Percentiles rank a stretch among this genome's conserved stretches.
These are phyloP conservation scores for Ganoderma leucocontextum DNA, from an alignment of 1,284 basidiomycete species.

Conservation along the genomic window DNA sequence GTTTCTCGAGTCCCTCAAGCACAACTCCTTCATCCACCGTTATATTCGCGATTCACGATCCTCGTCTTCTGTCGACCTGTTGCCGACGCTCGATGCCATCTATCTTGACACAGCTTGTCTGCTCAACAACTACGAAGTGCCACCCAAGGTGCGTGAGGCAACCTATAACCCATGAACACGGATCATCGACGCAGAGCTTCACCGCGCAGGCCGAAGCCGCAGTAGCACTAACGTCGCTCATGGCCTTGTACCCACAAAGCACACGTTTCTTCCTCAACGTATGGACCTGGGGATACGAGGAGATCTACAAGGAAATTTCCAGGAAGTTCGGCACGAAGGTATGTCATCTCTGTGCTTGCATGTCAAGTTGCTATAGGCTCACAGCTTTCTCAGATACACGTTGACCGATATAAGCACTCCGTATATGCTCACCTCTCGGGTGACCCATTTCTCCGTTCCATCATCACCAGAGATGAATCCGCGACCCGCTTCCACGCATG, in stretches of 20 bases:
- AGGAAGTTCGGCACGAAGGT: slow-evolving; percentile 71
- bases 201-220: slow-evolving; percentile 67
- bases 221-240: slow-evolving; percentile 70
- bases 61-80: slow-evolving; percentile 20
- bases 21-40: slow-evolving; percentile 75
- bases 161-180: too few species aligned
- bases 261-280: slow-evolving; percentile 88
- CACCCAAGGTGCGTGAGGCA: slow-evolving; percentile 66
- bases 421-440: slow-evolving; percentile 67
- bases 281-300: slow-evolving; percentile 96
- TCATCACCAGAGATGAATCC: slow-evolving; percentile 68
- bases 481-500: slow-evolving; percentile 91
- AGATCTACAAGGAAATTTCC: slow-evolving; percentile 80
- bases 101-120: slow-evolving; percentile 87
- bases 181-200: background rate
- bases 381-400: slow-evolving; percentile 69
- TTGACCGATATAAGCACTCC: slow-evolving; percentile 86
- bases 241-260: slow-evolving; percentile 69
- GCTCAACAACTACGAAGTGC: slow-evolving; percentile 67
- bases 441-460: slow-evolving; percentile 67
- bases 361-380: background rate
- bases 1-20: slow-evolving; percentile 73
- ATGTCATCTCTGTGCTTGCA: slow-evolving; percentile 12
- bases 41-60: slow-evolving; percentile 55
- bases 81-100: slow-evolving; percentile 75